A percentile compares a stretch with the other conserved stretches of the same genome.
Evolutionary conservation across 169 alveolate genomes (phyloP).

Genomic region (Babesia caballi): DNA sequence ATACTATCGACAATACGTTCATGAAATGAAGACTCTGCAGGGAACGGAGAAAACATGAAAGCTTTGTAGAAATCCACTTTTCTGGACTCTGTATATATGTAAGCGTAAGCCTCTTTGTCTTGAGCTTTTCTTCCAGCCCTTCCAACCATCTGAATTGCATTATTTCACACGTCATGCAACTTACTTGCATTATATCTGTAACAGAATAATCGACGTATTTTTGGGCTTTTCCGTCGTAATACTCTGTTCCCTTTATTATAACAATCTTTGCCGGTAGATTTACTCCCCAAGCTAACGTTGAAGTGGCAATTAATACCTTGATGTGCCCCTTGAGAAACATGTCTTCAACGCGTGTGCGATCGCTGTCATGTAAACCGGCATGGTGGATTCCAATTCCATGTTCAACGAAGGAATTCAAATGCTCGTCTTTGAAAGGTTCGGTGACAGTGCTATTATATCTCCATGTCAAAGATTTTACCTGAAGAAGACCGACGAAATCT

Average conservation of each 20-base stretch:
- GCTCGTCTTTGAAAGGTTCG: conserved; percentile 77
- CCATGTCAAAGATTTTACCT: conserved; percentile 28
- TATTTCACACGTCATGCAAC: background rate
- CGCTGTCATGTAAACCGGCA: conserved; percentile 79
- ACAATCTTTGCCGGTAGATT: conserved; percentile 99
- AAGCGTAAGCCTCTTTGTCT: conserved; percentile 96
- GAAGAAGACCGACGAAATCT: conserved; percentile 66
- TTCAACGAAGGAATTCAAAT: conserved; percentile 83
- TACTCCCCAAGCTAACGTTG: conserved; percentile 99
- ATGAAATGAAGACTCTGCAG: conserved; percentile 94
- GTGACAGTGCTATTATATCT: conserved; percentile 13
- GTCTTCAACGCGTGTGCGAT: conserved; percentile 92
- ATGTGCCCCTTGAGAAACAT: conserved; percentile 90
- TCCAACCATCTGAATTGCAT: conserved; percentile 91
- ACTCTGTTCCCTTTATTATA: conserved; percentile 88
- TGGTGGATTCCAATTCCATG: conserved; percentile 90
- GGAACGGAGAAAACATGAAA: conserved; percentile 98
- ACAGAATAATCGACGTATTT: conserved; percentile 65
- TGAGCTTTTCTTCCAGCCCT: conserved; percentile 99
- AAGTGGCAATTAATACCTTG: conserved; percentile 94
- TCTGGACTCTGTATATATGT: conserved; percentile 92
- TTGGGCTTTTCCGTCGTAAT: conserved; percentile 72
- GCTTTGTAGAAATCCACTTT: conserved; percentile 95
- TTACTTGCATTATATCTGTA: conserved; percentile 67
- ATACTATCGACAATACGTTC: conserved; percentile 90